A percentile compares a stretch with the other conserved stretches of the same genome.
Conservation (phyloP, 176 grass and related monocot genomes). For the Oryza longistaminata region DNA sequence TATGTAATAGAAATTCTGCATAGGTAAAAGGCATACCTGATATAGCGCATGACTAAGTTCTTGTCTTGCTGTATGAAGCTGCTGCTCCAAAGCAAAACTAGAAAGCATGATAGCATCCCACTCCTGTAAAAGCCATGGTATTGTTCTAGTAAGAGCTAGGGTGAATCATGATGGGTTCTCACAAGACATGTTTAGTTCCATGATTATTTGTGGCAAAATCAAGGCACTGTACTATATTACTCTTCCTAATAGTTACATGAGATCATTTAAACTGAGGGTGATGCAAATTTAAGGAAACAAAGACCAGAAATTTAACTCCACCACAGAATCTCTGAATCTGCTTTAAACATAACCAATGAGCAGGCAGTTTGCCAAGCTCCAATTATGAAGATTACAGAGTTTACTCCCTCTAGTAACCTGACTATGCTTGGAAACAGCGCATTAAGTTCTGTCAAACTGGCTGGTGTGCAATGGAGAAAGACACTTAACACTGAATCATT, state of each 20-base stretch:
- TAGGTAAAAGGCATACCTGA: slow-evolving; percentile 59
- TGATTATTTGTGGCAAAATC: background rate
- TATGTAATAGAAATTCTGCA: slow-evolving; percentile 1
- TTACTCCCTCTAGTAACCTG: background rate
- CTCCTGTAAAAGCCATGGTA: slow-evolving; percentile 55
- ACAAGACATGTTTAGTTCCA: background rate
- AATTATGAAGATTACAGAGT: background rate
- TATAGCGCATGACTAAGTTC: slow-evolving; percentile 98
- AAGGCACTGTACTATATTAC: background rate
- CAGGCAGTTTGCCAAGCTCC: slow-evolving; percentile 12
- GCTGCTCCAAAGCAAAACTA: slow-evolving; percentile 95
- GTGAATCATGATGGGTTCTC: background rate
- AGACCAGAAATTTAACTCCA: slow-evolving; percentile 3
- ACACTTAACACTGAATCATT: background rate
- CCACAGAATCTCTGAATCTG: background rate
- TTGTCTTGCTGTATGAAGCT: slow-evolving; percentile 93
- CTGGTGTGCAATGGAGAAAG: background rate
- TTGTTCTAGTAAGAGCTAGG: slow-evolving; percentile 27
- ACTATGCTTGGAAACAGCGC: background rate
- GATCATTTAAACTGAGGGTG: background rate
- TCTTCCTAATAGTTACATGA: background rate
- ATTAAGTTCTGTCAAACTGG: background rate
- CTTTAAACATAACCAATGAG: background rate
- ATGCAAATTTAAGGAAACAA: background rate
- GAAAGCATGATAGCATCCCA: slow-evolving; percentile 99